Evolutionary conservation across 192 early-diverging fungal species (phyloP).

Genomic region (Coemansia sp.): DNA sequence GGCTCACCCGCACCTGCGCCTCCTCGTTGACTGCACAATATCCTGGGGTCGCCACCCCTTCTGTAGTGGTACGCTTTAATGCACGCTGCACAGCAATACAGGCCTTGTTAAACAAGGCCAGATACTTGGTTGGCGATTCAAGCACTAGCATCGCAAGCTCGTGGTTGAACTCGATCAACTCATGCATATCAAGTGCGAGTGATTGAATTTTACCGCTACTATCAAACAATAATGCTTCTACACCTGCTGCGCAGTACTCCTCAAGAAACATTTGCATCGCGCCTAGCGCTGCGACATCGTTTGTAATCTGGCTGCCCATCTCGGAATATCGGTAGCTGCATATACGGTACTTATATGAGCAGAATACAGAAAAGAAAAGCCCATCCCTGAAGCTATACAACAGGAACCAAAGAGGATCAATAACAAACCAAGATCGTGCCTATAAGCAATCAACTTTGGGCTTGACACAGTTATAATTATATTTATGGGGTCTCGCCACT

Average conservation of each 20-base stretch:
- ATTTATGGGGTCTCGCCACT: neutral
- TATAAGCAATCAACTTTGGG: neutral
- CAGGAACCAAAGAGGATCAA: neutral
- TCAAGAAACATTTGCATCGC: slow-evolving; percentile 3
- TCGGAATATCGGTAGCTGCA: neutral
- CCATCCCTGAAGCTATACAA: neutral
- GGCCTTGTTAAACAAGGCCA: slow-evolving; percentile 18
- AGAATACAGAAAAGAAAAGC: neutral
- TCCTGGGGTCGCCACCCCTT: neutral
- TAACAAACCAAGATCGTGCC: neutral
- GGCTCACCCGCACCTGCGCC: slow-evolving; percentile 10
- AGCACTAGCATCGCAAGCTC: slow-evolving; percentile 24
- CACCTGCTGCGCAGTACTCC: neutral
- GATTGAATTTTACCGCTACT: slow-evolving; percentile 8
- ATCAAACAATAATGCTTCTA: slow-evolving; percentile 2
- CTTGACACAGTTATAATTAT: neutral
- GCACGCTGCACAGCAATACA: slow-evolving; percentile 10
- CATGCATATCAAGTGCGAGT: slow-evolving; percentile 24
- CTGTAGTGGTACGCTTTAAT: neutral
- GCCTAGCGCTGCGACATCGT: slow-evolving; percentile 4
- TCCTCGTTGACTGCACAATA: slow-evolving; percentile 3
- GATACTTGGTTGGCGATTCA: slow-evolving; percentile 9
- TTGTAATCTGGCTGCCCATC: slow-evolving; percentile 2
- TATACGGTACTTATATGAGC: neutral
- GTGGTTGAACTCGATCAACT: slow-evolving; percentile 24